These are phyloP conservation scores for Tremellales sp. DNA, from an alignment of 1,284 basidiomycete genomes.

Conservation along the genomic window DNA sequence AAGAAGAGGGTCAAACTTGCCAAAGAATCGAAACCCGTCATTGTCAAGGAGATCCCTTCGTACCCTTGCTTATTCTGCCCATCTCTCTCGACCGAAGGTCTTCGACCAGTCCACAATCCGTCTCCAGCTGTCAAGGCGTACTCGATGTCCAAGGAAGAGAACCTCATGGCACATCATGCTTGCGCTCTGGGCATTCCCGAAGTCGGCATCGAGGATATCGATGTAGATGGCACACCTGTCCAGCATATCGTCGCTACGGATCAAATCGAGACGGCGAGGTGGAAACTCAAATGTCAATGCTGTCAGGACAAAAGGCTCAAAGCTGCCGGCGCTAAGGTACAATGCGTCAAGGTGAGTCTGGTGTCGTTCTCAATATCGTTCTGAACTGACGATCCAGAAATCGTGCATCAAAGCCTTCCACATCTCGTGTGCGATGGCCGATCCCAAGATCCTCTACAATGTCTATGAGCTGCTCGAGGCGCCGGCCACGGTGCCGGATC, in stretches of 20 bases:
- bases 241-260: slow-evolving; percentile 68
- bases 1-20: slow-evolving; percentile 14
- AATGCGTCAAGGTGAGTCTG: slow-evolving; percentile 70
- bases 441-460: slow-evolving; percentile 20
- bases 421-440: slow-evolving; percentile 70
- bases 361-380: not conserved
- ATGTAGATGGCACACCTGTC: slow-evolving; percentile 39
- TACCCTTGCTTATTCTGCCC: slow-evolving; percentile 76
- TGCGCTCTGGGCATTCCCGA: slow-evolving; percentile 79
- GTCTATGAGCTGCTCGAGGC: not conserved
- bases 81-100: slow-evolving; percentile 55
- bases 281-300: slow-evolving; percentile 87
- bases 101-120: slow-evolving; percentile 57
- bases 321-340: slow-evolving; percentile 81
- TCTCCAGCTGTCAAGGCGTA: slow-evolving; percentile 16
- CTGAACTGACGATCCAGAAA: slow-evolving; percentile 40
- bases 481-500: not conserved
- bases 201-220: slow-evolving; percentile 69
- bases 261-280: slow-evolving; percentile 78
- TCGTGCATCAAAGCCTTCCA: slow-evolving; percentile 84
- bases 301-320: slow-evolving; percentile 67
- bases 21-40: slow-evolving; percentile 14
- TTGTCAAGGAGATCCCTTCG: slow-evolving; percentile 38
- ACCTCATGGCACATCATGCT: slow-evolving; percentile 57
- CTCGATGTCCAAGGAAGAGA: slow-evolving; percentile 15